Evolutionary conservation across 164 flowering plant genomes (phyloP).

Genomic region (Akebia trifoliata): DNA sequence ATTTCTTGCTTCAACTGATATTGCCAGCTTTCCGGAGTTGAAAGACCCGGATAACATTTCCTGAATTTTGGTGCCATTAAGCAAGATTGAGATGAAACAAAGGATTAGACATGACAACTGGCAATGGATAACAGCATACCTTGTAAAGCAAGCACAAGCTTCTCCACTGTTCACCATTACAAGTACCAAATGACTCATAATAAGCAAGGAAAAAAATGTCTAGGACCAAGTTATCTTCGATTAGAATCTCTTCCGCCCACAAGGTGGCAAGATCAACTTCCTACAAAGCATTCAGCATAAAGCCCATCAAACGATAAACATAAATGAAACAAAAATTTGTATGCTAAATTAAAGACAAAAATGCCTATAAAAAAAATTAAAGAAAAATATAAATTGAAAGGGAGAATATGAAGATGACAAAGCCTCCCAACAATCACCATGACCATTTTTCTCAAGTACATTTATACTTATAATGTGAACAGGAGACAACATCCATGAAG

Average conservation of each 20-base stretch:
- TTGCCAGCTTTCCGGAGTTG: constrained; percentile 58
- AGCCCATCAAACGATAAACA: constrained; percentile 5
- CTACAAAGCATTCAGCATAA: constrained; percentile 27
- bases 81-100: constrained; percentile 9
- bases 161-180: constrained; percentile 71
- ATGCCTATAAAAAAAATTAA: background rate
- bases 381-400: no score
- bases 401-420: background rate
- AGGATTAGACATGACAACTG: background rate
- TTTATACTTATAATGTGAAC: background rate
- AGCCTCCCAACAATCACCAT: background rate
- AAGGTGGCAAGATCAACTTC: constrained; percentile 72
- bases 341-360: background rate
- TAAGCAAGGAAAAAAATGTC: constrained; percentile 84
- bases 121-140: constrained; percentile 35
- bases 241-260: constrained; percentile 92
- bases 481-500: background rate
- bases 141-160: constrained; percentile 59
- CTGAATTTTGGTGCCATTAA: constrained; percentile 31
- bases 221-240: constrained; percentile 72
- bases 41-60: constrained; percentile 52
- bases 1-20: constrained; percentile 57
- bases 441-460: background rate
- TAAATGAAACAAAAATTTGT: background rate
- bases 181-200: constrained; percentile 69